A percentile compares a stretch with the other conserved stretches of the same genome.
Conservation (phyloP, 2,329 filamentous ascomycete genomes). For the Cladophialophora immunda region DNA sequence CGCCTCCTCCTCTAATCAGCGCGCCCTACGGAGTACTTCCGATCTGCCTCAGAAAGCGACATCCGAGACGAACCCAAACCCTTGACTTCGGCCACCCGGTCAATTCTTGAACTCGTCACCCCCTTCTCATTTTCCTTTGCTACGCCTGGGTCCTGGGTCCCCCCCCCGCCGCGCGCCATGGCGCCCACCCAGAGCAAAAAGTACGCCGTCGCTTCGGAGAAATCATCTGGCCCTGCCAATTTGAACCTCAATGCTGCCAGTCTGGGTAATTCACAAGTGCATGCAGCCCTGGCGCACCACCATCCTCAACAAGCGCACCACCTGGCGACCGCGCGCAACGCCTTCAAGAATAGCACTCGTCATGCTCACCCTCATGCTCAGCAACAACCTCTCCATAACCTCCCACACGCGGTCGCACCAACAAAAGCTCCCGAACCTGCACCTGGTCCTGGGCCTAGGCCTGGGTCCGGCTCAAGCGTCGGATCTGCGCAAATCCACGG, state of each 20-base stretch:
- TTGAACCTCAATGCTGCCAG: constrained; percentile 18
- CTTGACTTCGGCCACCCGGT: constrained; percentile 23
- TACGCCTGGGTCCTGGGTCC: constrained; percentile 22
- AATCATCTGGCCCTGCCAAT: constrained; percentile 26
- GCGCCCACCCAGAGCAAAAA: constrained; percentile 32
- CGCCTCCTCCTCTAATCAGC: constrained; percentile 1
- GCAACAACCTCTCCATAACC: constrained; percentile 22
- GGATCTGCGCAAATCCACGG: constrained; percentile 10
- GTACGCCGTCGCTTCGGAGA: constrained; percentile 36
- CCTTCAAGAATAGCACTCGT: constrained; percentile 16
- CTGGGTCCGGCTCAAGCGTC: constrained; percentile 6
- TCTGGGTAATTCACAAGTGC: constrained; percentile 17
- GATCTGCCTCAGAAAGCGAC: constrained; percentile 20
- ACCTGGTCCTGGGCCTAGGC: constrained; percentile 20
- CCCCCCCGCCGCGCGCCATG: constrained; percentile 31
- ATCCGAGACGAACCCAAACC: constrained; percentile 21
- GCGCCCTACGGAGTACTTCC: constrained; percentile 19
- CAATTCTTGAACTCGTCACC: constrained; percentile 23
- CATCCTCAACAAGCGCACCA: constrained; percentile 9
- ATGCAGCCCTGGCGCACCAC: constrained; percentile 12
- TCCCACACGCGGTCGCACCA: constrained; percentile 18
- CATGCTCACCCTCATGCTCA: constrained; percentile 18
- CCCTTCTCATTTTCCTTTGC: constrained; percentile 31
- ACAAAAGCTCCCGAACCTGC: constrained; percentile 16
- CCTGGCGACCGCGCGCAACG: constrained; percentile 16